Evolutionary conservation across 2,329 filamentous ascomycete species (phyloP), one percentile per base, ranked within the genome.

Genomic region (Escovopsis sp.): DNA sequence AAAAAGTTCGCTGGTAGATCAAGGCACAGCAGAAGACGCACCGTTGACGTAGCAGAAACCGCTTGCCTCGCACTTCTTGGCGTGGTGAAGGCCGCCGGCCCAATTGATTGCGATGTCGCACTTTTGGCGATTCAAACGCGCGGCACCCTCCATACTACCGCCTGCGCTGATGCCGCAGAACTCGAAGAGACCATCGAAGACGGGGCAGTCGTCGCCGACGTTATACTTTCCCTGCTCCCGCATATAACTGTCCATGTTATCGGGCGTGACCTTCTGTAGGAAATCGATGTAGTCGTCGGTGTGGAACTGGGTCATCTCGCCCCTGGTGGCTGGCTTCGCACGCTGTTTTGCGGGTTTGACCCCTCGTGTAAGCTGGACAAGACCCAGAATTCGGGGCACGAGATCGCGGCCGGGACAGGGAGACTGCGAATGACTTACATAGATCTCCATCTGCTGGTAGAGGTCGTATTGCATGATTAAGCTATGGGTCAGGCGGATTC

Each of bases 41-140:
- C 84, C 89, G 59, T 98, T 98, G 52, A 96, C 85, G 60, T 98
- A 98, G 68, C 91, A 98, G 67, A 98, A 98, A 31, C 91, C 91
- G 53, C 82, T 89, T 45, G 91, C 91, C 65, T 95, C 87, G 50
- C 83, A 84, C 65, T 96, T 96, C 63, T 96, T 95, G 35, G 91
- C 91, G 61, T 98, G 91, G 61, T 98, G 91, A 38, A 98, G 75
- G 24, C 91, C 91, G 40, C 91, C 91, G 36, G 88, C 91, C 91
- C 91, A 98, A 63, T 96, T 96, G 60, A 98, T 84, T 15, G 91
- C 91, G 54, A 98, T 94, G 60, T 96, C 86, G 57, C 87, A 91
- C 63, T 95, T 91, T 49, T 84, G 76, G 48, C 88, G 84, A 56
- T 89, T 87, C 15, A 98, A 72, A 48, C 91, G 84, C 30, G 85